Conservation (phyloP, 371 early-diverging fungal species). For the Circinella umbellata region DNA sequence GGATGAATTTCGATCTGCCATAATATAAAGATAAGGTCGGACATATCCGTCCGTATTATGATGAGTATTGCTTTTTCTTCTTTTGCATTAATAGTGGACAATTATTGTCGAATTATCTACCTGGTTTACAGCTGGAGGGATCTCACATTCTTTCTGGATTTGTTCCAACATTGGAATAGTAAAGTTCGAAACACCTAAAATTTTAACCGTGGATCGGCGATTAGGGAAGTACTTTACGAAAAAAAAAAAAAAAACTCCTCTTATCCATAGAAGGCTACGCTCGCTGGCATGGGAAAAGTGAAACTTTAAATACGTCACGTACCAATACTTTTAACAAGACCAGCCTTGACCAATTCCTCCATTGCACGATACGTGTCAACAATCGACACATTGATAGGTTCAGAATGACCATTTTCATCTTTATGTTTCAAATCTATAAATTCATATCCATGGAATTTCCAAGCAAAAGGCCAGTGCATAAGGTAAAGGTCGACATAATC, state of each 20-base stretch:
- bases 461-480: constrained; percentile 62
- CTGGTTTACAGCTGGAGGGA: constrained; percentile 87
- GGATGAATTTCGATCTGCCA: constrained; percentile 69
- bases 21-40: no score
- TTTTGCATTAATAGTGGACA: background rate
- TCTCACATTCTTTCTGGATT: constrained; percentile 66
- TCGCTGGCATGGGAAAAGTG: background rate
- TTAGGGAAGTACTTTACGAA: constrained; percentile 32
- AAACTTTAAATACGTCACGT: background rate
- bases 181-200: constrained; percentile 60
- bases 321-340: constrained; percentile 59
- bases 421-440: constrained; percentile 17
- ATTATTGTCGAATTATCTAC: constrained; percentile 6
- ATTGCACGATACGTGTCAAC: constrained; percentile 78
- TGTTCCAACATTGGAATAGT: constrained; percentile 71
- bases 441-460: constrained; percentile 43
- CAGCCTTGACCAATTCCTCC: constrained; percentile 68
- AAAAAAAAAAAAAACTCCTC: constrained; percentile 42
- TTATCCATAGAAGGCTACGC: constrained; percentile 10
- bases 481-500: constrained; percentile 93
- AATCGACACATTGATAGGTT: constrained; percentile 50
- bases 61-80: no score
- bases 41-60: no score
- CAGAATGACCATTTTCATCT: constrained; percentile 28
- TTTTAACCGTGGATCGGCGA: constrained; percentile 30